phyloP scores from a whole-genome alignment of 257 asterid species.

The Fraxinus cuspidata region DNA sequence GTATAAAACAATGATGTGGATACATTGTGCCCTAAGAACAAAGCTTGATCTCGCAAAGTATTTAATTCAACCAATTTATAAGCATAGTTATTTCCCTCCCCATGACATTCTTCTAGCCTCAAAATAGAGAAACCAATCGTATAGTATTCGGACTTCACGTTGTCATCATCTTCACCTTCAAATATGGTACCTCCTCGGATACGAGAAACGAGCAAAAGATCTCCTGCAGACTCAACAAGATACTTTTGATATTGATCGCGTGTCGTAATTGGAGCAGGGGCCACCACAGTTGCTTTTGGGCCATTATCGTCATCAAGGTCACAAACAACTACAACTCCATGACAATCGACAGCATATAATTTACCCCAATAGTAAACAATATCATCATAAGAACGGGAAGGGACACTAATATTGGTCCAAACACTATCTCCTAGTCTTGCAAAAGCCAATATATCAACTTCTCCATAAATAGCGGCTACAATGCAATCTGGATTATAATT shows the following conservation, averaged over 20 bases:
- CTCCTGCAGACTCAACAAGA: not conserved
- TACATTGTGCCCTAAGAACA: not conserved
- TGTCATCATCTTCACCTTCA: not conserved
- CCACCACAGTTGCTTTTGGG: not conserved
- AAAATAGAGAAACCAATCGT: not conserved
- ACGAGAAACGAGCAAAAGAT: not conserved
- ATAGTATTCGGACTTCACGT: not conserved
- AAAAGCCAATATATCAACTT: not conserved
- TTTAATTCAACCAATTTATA: not conserved
- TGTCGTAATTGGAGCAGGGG: not conserved
- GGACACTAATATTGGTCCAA: not conserved
- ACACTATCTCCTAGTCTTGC: not conserved
- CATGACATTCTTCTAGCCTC: not conserved
- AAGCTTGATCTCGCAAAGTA: not conserved
- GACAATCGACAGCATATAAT: not conserved
- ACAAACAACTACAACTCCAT: not conserved
- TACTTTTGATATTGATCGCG: not conserved
- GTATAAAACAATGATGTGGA: not conserved
- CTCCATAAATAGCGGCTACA: not conserved
- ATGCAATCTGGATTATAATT: not conserved
- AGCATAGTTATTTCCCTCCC: not conserved
- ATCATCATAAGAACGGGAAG: not conserved
- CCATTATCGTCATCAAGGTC: not conserved
- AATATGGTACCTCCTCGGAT: not conserved
- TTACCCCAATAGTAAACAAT: not conserved